Evolutionary conservation across 2,329 filamentous ascomycete genomes (phyloP).

Genomic region (Mariannaea sp.): DNA sequence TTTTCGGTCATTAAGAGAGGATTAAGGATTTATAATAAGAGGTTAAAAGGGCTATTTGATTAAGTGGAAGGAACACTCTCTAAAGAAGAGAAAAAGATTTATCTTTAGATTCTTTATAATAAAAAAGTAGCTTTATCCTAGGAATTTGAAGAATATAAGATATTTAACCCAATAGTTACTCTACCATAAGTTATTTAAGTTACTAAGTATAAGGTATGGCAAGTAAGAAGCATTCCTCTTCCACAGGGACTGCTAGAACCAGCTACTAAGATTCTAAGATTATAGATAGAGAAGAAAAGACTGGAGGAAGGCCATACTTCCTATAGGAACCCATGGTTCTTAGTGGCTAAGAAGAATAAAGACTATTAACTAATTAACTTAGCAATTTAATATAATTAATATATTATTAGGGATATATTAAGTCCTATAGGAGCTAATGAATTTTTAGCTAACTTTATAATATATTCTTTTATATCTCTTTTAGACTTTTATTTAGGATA

Average conservation of each 20-base stretch:
- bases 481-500: conserved; percentile 1
- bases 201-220: background rate
- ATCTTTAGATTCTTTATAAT: background rate
- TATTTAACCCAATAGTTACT: background rate
- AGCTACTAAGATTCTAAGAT: background rate
- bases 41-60: background rate
- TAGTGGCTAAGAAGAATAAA: background rate
- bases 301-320: background rate
- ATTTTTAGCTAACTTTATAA: background rate
- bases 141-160: background rate
- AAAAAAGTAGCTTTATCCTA: background rate
- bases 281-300: background rate
- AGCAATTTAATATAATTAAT: background rate
- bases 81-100: background rate
- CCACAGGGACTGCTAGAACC: background rate
- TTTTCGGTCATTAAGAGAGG: background rate
- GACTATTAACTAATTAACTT: background rate
- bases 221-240: background rate
- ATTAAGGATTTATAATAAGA: background rate
- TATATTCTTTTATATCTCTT: background rate
- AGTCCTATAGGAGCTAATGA: background rate
- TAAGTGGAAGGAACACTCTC: background rate
- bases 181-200: background rate
- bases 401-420: background rate
- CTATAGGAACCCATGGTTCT: background rate